These are phyloP conservation scores for Pythium folliculosum DNA, from an alignment of 352 stramenopile species.

Conservation along the genomic window DNA sequence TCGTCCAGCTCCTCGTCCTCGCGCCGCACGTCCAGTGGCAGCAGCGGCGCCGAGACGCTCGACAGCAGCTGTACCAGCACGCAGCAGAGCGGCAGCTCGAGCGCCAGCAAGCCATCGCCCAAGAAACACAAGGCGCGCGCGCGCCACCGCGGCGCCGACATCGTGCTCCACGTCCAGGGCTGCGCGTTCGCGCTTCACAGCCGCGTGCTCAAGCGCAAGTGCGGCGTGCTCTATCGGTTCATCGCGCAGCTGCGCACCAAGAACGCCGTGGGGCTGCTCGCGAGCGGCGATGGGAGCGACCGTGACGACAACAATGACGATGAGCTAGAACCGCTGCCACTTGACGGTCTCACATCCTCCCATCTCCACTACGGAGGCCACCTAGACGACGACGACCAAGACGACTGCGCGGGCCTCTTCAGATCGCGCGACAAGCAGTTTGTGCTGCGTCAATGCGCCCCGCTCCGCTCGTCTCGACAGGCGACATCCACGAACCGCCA, in stretches of 20 bases:
- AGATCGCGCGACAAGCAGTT: conserved; percentile 2
- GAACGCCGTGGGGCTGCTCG: conserved; percentile 11
- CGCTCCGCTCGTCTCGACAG: background rate
- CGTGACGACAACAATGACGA: background rate
- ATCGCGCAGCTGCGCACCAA: conserved; percentile 30
- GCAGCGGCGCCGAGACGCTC: conserved; percentile 8
- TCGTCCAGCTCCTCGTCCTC: conserved; percentile 11
- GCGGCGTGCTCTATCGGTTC: conserved; percentile 41
- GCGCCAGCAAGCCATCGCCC: background rate
- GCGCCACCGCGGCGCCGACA: conserved; percentile 29
- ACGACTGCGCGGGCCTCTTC: background rate
- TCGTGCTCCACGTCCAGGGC: conserved; percentile 48
- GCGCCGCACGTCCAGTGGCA: conserved; percentile 15
- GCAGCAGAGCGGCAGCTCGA: conserved; percentile 16
- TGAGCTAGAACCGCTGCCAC: background rate
- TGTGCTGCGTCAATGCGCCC: conserved; percentile 17
- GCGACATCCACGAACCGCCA: background rate
- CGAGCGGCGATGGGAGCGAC: background rate
- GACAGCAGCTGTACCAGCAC: conserved; percentile 11
- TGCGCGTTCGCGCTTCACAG: conserved; percentile 56
- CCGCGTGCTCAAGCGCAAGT: conserved; percentile 34
- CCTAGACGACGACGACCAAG: background rate
- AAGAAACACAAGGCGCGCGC: conserved; percentile 26
- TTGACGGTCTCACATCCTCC: background rate
- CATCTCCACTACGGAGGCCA: background rate